Percentiles rank a stretch among this genome's conserved stretches.
Conservation (phyloP, 345 rosid genomes). For the Passiflora organensis region DNA sequence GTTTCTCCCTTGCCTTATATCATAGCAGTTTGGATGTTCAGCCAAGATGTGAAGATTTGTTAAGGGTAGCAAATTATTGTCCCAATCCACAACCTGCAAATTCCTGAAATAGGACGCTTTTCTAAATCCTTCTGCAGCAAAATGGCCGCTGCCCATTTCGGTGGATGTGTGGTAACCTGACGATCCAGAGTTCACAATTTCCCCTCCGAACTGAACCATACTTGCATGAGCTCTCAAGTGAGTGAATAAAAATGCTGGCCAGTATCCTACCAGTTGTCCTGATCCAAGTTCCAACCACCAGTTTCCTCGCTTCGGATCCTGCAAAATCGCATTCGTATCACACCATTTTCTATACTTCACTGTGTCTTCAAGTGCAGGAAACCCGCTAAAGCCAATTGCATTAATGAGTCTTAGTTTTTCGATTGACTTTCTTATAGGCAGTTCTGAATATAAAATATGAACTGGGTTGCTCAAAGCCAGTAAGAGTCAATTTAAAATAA, state of each 20-base stretch:
- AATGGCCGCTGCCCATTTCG: conserved; percentile 34
- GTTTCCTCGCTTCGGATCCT: conserved; percentile 35
- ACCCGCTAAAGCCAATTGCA: too few species aligned
- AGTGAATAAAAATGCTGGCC: conserved; percentile 29
- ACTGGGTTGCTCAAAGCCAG: too few species aligned
- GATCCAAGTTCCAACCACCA: conserved; percentile 34
- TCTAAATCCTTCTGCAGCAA: conserved; percentile 29
- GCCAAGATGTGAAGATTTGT: conserved; percentile 25
- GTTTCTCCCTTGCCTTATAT: conserved; percentile 22
- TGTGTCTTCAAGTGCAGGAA: too few species aligned
- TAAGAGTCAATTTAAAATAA: too few species aligned
- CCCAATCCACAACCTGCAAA: conserved; percentile 32
- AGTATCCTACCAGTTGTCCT: conserved; percentile 29
- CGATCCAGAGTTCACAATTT: conserved; percentile 25
- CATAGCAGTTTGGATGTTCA: conserved; percentile 29
- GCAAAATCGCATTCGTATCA: background rate
- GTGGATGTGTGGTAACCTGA: conserved; percentile 28
- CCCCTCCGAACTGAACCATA: conserved; percentile 34
- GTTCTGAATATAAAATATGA: too few species aligned
- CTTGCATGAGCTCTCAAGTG: conserved; percentile 31
- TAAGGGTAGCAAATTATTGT: conserved; percentile 25
- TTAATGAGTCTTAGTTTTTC: too few species aligned
- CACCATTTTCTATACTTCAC: too few species aligned
- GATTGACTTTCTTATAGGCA: too few species aligned
- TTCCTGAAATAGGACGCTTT: conserved; percentile 31